phyloP scores from a whole-genome alignment of 192 early-diverging fungal species.

The Coemansia sp. region DNA sequence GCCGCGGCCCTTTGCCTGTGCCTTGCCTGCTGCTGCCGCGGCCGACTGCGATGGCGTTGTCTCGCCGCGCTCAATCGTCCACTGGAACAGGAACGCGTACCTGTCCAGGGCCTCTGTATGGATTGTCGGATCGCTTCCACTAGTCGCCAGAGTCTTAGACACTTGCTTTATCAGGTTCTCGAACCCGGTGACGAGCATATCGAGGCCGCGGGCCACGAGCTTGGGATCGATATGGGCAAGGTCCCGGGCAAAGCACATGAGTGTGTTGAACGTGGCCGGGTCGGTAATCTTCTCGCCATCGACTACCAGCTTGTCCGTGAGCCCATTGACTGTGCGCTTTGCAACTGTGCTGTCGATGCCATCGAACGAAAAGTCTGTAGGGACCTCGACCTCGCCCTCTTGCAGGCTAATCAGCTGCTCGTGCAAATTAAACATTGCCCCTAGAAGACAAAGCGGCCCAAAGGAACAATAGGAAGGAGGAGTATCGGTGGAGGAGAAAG shows the following conservation, averaged over 20 bases:
- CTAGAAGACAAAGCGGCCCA: no score
- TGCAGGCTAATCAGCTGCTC: conserved; percentile 58
- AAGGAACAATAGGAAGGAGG: no score
- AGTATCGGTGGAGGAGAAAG: no score
- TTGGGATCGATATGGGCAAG: conserved; percentile 40
- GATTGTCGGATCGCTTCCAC: conserved; percentile 62
- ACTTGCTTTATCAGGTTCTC: conserved; percentile 58
- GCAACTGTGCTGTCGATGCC: conserved; percentile 30
- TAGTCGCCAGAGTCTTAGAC: conserved; percentile 53
- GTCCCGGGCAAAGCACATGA: conserved; percentile 46
- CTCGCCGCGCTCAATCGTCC: conserved; percentile 69
- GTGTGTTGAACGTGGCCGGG: conserved; percentile 11
- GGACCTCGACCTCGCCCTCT: conserved; percentile 46
- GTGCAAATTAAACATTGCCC: conserved; percentile 54
- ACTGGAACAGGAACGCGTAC: conserved; percentile 78
- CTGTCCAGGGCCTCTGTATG: conserved; percentile 67
- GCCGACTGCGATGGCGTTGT: conserved; percentile 44
- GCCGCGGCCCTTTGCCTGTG: conserved; percentile 18
- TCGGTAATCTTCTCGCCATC: conserved; percentile 37
- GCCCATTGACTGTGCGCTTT: conserved; percentile 48
- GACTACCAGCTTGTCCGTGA: conserved; percentile 47
- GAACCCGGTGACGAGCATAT: conserved; percentile 68
- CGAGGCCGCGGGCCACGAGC: conserved; percentile 54
- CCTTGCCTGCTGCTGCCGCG: not conserved
- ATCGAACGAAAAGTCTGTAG: conserved; percentile 34